phyloP scores from a whole-genome alignment of 768 basidiomycete genomes.

The Termitomyces sp. region DNA sequence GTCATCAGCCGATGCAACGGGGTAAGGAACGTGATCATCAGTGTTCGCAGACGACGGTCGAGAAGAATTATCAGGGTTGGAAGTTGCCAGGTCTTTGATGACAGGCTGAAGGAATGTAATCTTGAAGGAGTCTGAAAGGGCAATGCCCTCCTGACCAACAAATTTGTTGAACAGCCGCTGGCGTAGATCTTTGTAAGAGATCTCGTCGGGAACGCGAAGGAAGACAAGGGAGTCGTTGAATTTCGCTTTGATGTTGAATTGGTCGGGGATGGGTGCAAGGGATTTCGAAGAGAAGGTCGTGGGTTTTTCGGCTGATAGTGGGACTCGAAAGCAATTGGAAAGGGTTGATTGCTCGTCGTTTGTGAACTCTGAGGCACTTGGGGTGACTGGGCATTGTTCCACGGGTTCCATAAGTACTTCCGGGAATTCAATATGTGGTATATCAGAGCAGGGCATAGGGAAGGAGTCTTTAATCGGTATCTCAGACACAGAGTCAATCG shows the following conservation, averaged over 20 bases:
- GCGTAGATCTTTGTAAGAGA: constrained; percentile 51
- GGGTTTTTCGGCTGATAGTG: constrained; percentile 20
- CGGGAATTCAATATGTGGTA: constrained; percentile 28
- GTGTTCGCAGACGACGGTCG: constrained; percentile 31
- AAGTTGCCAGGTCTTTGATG: constrained; percentile 14
- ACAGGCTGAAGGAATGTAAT: constrained; percentile 50
- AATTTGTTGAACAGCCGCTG: constrained; percentile 64
- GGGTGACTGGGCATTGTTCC: constrained; percentile 13
- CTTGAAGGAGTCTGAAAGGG: constrained; percentile 52
- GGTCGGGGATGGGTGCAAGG: constrained; percentile 23
- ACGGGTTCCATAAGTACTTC: constrained; percentile 27
- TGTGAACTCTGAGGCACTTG: constrained; percentile 4
- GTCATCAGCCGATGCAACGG: constrained; percentile 53
- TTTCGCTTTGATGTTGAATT: constrained; percentile 61
- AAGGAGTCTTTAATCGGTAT: constrained; percentile 31
- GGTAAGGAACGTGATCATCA: constrained; percentile 33
- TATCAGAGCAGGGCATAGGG: constrained; percentile 37
- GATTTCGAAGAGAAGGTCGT: constrained; percentile 26
- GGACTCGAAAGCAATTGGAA: background rate
- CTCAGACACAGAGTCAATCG: background rate
- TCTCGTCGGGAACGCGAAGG: constrained; percentile 49
- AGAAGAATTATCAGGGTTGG: constrained; percentile 29
- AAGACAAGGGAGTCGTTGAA: constrained; percentile 61
- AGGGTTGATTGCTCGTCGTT: constrained; percentile 10
- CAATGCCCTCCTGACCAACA: constrained; percentile 53